A percentile compares a stretch with the other conserved stretches of the same genome.
phyloP scores from a whole-genome alignment of 495 filamentous ascomycete species.

The Sabuloglossum arenarium region DNA sequence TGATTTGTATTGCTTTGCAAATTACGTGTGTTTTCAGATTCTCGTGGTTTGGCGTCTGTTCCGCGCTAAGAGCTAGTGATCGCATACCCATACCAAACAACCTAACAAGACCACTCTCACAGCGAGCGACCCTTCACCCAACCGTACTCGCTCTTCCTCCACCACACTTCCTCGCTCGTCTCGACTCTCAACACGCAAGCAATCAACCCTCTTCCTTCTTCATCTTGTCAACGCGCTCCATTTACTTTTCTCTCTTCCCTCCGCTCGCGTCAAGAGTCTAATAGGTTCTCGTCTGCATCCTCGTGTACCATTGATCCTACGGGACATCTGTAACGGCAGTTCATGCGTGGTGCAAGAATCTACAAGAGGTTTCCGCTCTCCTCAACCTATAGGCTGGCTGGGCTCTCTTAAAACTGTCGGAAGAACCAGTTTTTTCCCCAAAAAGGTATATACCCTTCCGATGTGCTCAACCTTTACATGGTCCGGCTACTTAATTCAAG shows the following conservation, averaged over 20 bases:
- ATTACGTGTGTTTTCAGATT: neutral
- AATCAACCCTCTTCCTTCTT: neutral
- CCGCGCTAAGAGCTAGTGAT: neutral
- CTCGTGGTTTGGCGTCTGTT: constrained; percentile 1
- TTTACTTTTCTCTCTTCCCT: neutral
- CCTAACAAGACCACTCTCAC: neutral
- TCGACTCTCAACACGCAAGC: neutral
- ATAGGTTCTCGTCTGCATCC: neutral
- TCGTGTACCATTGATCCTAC: neutral
- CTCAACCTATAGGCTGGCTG: neutral
- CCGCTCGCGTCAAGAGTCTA: neutral
- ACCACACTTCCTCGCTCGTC: neutral
- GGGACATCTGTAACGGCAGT: neutral
- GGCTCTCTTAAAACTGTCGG: neutral
- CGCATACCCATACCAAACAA: constrained; percentile 4
- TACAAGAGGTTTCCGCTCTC: neutral
- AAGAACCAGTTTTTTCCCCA: too few relatives aligned
- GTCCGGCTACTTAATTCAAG: neutral
- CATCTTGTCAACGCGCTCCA: neutral
- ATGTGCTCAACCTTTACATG: neutral
- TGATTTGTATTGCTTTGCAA: neutral
- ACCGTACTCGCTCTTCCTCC: neutral
- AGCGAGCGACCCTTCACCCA: constrained; percentile 1
- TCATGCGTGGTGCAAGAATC: neutral
- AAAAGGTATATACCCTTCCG: neutral